phyloP scores from a whole-genome alignment of 2,329 filamentous ascomycete genomes.

The Phialophora verrucosa region DNA sequence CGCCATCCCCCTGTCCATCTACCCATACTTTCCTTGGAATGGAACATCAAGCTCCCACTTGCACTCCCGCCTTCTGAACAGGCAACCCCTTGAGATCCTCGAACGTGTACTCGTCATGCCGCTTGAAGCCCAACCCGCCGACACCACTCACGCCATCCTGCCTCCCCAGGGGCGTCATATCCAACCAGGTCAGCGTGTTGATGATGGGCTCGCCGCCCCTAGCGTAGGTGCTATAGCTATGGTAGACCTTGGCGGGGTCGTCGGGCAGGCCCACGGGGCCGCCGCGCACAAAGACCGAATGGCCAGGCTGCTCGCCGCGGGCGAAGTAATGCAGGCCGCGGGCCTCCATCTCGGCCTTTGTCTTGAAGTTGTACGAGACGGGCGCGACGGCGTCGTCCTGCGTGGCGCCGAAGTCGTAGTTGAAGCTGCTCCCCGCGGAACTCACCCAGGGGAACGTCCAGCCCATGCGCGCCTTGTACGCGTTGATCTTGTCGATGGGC shows the following conservation, averaged over 20 bases:
- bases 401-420: conserved; percentile 50
- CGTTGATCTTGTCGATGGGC: conserved; percentile 46
- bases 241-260: conserved; percentile 44
- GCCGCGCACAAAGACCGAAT: conserved; percentile 47
- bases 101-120: conserved; percentile 32
- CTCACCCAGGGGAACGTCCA: conserved; percentile 50
- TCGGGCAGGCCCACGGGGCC: conserved; percentile 20
- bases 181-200: conserved; percentile 30
- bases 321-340: conserved; percentile 27
- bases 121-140: conserved; percentile 29
- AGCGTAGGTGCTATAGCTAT: conserved; percentile 45
- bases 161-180: conserved; percentile 32
- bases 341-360: conserved; percentile 30
- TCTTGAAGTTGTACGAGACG: conserved; percentile 42
- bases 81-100: conserved; percentile 26
- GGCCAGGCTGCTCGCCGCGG: conserved; percentile 46
- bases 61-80: neutral
- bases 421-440: conserved; percentile 47
- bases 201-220: conserved; percentile 29
- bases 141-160: conserved; percentile 29
- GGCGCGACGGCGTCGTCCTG: conserved; percentile 42
- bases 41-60: neutral
- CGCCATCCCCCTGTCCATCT: too few species aligned
- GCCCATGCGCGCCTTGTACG: conserved; percentile 47
- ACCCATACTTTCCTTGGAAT: too few species aligned